Conservation (phyloP, 495 filamentous ascomycete genomes). For the Podospora bellae-mahoneyi region DNA sequence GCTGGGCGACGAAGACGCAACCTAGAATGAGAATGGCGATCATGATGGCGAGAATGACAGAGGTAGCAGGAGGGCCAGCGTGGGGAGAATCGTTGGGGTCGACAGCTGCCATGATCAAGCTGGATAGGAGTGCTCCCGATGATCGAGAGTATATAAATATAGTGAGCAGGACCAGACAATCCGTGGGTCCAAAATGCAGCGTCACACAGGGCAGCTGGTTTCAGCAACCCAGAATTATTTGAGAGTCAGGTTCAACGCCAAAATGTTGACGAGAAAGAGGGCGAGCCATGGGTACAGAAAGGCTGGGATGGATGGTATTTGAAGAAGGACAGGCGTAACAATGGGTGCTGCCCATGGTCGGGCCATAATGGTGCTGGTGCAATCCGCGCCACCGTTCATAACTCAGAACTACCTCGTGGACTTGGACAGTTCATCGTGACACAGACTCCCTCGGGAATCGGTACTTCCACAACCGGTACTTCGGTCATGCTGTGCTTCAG, state of each 20-base stretch:
- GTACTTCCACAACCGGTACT: neutral
- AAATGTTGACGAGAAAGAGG: neutral
- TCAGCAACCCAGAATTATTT: neutral
- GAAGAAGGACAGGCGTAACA: neutral
- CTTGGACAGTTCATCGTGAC: neutral
- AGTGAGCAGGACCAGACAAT: neutral
- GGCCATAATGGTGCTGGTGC: too few relatives aligned
- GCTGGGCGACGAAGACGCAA: slow-evolving; percentile 15
- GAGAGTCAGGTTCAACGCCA: neutral
- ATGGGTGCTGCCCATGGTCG: neutral
- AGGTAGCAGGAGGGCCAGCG: slow-evolving; percentile 8
- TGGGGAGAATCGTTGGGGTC: neutral
- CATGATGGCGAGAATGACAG: slow-evolving; percentile 16
- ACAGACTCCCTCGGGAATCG: neutral
- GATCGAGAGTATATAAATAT: neutral
- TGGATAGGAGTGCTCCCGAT: neutral
- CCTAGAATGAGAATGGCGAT: slow-evolving; percentile 17
- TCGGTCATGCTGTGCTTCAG: neutral
- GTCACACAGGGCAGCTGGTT: neutral
- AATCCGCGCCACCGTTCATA: too few relatives aligned
- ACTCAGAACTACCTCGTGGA: neutral
- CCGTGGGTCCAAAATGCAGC: neutral
- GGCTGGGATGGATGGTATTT: neutral
- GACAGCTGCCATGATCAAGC: neutral
- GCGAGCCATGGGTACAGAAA: neutral